These are phyloP conservation scores for Metschnikowia noctiluminum DNA, from an alignment of 805 yeast species.

Conservation along the genomic window DNA sequence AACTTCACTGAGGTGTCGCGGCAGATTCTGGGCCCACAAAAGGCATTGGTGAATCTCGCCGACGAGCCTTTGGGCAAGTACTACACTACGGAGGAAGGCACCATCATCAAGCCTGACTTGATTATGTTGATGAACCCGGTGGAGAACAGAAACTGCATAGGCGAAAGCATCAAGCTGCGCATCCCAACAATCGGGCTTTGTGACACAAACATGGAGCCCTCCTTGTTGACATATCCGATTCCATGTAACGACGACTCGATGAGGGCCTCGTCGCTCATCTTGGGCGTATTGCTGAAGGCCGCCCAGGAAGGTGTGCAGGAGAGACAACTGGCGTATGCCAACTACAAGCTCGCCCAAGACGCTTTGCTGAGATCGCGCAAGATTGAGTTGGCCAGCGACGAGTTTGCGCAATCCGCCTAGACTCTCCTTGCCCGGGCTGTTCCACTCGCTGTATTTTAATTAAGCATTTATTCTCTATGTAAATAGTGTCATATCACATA, in stretches of 20 bases:
- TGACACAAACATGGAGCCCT: conserved; percentile 92
- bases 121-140: conserved; percentile 83
- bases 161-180: conserved; percentile 77
- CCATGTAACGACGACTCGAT: conserved; percentile 94
- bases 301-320: conserved; percentile 72
- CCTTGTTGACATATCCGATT: conserved; percentile 85
- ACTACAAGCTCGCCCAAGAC: conserved; percentile 13
- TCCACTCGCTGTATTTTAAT: not conserved
- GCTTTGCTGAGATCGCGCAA: not conserved
- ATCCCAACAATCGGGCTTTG: conserved; percentile 92
- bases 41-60: conserved; percentile 65
- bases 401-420: not conserved
- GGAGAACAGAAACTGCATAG: conserved; percentile 75
- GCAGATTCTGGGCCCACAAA: conserved; percentile 35
- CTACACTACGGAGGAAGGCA: conserved; percentile 44
- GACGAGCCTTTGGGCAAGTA: conserved; percentile 64
- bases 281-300: conserved; percentile 81
- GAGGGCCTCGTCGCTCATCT: conserved; percentile 73
- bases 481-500: conserved; percentile 5
- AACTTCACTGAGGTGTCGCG: conserved; percentile 73
- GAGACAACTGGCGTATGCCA: conserved; percentile 39
- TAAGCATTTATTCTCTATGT: conserved; percentile 1
- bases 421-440: not conserved
- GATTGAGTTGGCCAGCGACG: not conserved
- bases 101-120: conserved; percentile 81